Percentiles rank a stretch among this genome's conserved stretches.
phyloP scores from a whole-genome alignment of 371 early-diverging fungal species.

The Lichtheimia ramosa region DNA sequence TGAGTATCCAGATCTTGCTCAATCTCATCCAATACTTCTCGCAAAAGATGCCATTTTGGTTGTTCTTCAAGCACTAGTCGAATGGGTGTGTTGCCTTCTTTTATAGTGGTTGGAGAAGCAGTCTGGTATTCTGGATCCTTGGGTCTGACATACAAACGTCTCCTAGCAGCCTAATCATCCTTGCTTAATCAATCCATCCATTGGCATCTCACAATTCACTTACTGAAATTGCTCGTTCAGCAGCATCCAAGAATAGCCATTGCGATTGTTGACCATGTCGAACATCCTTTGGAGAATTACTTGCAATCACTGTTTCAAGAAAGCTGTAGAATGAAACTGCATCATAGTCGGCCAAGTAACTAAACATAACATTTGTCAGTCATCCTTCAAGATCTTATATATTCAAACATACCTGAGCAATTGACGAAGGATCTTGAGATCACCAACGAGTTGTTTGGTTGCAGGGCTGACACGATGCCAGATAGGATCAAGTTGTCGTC shows the following conservation, averaged over 20 bases:
- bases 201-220: not conserved
- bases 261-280: constrained; percentile 51
- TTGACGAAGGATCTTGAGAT: constrained; percentile 72
- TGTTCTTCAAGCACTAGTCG: constrained; percentile 82
- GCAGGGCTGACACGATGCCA: constrained; percentile 84
- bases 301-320: constrained; percentile 79
- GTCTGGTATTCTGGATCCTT: constrained; percentile 39
- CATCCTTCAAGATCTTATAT: not conserved
- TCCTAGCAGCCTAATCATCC: constrained; percentile 49
- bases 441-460: constrained; percentile 76
- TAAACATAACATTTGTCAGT: constrained; percentile 8
- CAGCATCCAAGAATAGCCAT: constrained; percentile 90
- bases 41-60: constrained; percentile 88
- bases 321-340: constrained; percentile 85
- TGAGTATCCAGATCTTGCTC: constrained; percentile 50
- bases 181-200: too few species aligned
- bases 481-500: constrained; percentile 78
- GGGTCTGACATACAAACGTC: constrained; percentile 61
- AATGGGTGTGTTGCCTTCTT: constrained; percentile 49
- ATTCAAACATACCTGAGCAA: constrained; percentile 54
- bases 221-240: constrained; percentile 62
- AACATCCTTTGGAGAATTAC: constrained; percentile 40
- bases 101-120: not conserved
- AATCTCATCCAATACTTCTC: constrained; percentile 75
- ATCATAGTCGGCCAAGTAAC: constrained; percentile 82